Evolutionary conservation across 2,329 filamentous ascomycete species (phyloP).

Genomic region (Monosporascus sp.): DNA sequence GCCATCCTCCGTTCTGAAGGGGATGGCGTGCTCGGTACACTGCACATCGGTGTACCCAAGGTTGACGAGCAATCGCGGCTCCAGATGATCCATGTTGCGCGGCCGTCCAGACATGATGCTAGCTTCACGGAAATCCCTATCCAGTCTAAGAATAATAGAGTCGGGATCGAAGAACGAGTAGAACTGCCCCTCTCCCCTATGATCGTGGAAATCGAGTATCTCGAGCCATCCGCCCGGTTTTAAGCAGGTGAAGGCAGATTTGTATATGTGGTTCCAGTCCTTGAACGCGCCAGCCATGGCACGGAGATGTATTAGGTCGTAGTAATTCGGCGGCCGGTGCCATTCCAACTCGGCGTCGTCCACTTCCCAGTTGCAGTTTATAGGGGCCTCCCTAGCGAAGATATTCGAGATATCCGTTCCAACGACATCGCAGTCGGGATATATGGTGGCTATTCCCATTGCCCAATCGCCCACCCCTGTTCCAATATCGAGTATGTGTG

Average conservation of each 20-base stretch:
- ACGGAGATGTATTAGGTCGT: constrained; percentile 54
- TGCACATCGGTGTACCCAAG: constrained; percentile 49
- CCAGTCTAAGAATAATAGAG: constrained; percentile 39
- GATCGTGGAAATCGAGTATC: constrained; percentile 47
- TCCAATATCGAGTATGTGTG: constrained; percentile 51
- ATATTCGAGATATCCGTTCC: constrained; percentile 57
- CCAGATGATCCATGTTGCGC: constrained; percentile 40
- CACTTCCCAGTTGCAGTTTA: constrained; percentile 56
- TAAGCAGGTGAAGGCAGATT: constrained; percentile 46
- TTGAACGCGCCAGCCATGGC: constrained; percentile 51
- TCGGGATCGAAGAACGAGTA: constrained; percentile 37
- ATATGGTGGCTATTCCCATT: constrained; percentile 48
- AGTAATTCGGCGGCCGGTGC: constrained; percentile 46
- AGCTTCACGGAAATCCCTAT: constrained; percentile 37
- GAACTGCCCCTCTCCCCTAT: constrained; percentile 33
- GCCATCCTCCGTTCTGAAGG: constrained; percentile 40
- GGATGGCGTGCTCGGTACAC: constrained; percentile 42
- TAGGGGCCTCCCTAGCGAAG: constrained; percentile 50
- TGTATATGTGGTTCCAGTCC: constrained; percentile 51
- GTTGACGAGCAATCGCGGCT: constrained; percentile 38
- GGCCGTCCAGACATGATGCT: constrained; percentile 40
- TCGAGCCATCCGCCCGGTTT: constrained; percentile 56
- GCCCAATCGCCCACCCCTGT: constrained; percentile 52
- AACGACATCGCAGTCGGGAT: constrained; percentile 50
- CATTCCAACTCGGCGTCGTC: constrained; percentile 55